Base-by-base conservation (phyloP, 495 filamentous ascomycete genomes). In the Penicillium maclennaniae region DNA sequence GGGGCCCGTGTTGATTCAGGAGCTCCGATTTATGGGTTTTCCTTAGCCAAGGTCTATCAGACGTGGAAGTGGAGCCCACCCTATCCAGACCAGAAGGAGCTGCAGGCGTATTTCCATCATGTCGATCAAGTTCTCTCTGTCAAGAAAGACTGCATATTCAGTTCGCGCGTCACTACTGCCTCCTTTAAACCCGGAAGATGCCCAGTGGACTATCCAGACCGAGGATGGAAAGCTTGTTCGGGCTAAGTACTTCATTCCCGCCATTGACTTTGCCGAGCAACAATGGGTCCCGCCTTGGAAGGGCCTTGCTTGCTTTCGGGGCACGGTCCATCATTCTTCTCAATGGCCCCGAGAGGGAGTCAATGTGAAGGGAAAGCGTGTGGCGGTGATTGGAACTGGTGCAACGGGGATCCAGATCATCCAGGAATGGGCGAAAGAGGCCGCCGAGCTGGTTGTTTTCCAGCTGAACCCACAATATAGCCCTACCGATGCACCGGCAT, bases 401-500 rank as follows among this genome's bases (percentile, higher is more conserved):
- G 83, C 84, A 5, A 87, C 83, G 20, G 82, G 78, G 14, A 73
- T 84, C 7, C 83, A 86, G 52, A 68, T 77, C 42, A 70, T 69
- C 16, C 78, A 83, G 44, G 74, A 75, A 19, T 57, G 59, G 21
- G 76, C 65, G 7, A 70, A 69, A 47, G 54, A 56, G 10, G 77
- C 61, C 7, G 58, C 49, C 9, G 53, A 71, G 27, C 65, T 80
- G 17, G 79, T 70, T 0, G 73, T 82, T 7, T 80, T 79, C 59
- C 78, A 81, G 51, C 69, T n/a, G 79, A 0, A 80, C 77, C 2
- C 75, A 80, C 0, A 83, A 82, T 57, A 71, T 77, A 12, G 71
- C 72, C 8, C 49, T 86, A 9, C 78, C 75, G 0, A 86, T 86
- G 82, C 63, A 65, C 48, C 46, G 41, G 16, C 36, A 46, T 6